Conservation (phyloP, 768 basidiomycete genomes). For the Thelephora ganbajun region DNA sequence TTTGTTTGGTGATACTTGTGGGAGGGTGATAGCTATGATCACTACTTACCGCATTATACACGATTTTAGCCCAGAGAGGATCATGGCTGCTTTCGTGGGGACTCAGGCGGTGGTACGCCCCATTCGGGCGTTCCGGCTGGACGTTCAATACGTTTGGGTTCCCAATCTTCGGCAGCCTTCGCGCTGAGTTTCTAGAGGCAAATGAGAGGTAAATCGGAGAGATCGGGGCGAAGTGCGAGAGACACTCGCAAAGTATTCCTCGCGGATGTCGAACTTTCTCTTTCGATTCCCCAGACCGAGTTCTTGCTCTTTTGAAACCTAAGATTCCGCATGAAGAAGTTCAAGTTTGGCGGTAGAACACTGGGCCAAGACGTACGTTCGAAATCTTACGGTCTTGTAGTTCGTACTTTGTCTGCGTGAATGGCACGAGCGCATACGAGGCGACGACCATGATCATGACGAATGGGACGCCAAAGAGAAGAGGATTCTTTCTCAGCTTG, state of each 20-base stretch:
- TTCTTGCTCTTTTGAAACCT: conserved; percentile 72
- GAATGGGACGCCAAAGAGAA: conserved; percentile 79
- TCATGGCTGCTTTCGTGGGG: conserved; percentile 13
- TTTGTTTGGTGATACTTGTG: neutral
- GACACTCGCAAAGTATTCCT: conserved; percentile 85
- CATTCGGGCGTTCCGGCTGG: conserved; percentile 87
- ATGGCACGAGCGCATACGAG: conserved; percentile 66
- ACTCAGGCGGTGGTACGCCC: conserved; percentile 69
- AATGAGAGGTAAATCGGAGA: neutral
- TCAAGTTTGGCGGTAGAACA: neutral
- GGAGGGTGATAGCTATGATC: no score
- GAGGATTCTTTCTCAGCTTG: conserved; percentile 44
- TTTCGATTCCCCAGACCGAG: conserved; percentile 53
- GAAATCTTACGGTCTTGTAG: conserved; percentile 69
- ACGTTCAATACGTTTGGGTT: conserved; percentile 70
- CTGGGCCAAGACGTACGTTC: conserved; percentile 27
- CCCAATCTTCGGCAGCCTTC: conserved; percentile 61
- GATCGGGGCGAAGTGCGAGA: neutral
- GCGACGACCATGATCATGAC: conserved; percentile 73
- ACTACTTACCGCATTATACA: no score
- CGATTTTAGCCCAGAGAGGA: no score
- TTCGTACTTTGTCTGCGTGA: conserved; percentile 90
- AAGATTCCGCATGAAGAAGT: neutral
- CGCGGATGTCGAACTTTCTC: conserved; percentile 83
- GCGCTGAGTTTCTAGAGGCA: conserved; percentile 47